Conservation (phyloP, 2,329 filamentous ascomycete genomes). For the Venturia nashicola region DNA sequence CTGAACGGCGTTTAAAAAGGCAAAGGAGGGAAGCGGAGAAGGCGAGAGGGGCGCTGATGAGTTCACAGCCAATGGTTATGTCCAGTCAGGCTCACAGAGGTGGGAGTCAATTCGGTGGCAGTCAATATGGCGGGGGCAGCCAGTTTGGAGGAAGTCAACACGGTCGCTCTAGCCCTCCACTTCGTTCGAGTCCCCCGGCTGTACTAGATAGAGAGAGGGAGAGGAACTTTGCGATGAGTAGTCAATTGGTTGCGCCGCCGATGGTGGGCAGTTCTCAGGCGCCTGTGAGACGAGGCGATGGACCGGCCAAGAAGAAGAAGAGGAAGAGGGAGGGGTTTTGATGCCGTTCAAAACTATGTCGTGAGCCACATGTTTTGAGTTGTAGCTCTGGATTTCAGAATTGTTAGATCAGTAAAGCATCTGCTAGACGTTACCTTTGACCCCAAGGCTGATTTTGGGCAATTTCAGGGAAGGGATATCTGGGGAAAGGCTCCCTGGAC, state of each 20-base stretch:
- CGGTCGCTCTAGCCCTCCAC: background rate
- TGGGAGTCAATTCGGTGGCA: background rate
- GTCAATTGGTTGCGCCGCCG: background rate
- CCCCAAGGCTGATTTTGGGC: too few species aligned
- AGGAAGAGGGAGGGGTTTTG: background rate
- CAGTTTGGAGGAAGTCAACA: background rate
- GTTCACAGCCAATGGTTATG: background rate
- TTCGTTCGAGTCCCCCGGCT: background rate
- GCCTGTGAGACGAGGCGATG: background rate
- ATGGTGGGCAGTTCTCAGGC: background rate
- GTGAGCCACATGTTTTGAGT: too few species aligned
- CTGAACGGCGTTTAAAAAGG: background rate
- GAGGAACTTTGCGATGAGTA: background rate
- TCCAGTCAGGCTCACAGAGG: background rate
- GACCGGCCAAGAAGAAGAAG: background rate
- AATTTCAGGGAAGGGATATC: too few species aligned
- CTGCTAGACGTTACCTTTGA: too few species aligned
- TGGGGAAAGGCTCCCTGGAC: too few species aligned
- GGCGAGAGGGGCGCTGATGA: background rate
- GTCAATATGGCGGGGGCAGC: background rate
- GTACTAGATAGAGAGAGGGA: background rate
- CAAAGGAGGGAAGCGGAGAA: background rate
- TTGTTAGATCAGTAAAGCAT: too few species aligned
- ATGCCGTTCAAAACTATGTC: too few species aligned
- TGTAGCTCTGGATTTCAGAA: too few species aligned